Evolutionary conservation across 2,329 filamentous ascomycete genomes (phyloP), one percentile per base, ranked within the genome.

Genomic region (Coniochaeta hoffmannii): DNA sequence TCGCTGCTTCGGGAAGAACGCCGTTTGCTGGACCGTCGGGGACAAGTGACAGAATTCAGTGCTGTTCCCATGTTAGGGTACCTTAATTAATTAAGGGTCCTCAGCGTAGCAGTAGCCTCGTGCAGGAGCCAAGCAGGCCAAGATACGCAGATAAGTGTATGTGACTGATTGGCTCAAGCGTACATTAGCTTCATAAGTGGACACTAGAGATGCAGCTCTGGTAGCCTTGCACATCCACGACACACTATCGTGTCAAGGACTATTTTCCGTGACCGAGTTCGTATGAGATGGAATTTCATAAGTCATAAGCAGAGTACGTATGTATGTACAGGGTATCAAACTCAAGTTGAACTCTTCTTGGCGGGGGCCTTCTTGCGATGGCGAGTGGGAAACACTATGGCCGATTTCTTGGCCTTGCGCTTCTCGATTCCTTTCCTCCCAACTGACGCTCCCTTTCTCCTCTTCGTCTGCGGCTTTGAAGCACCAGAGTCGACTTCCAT

Each of bases 331-430:
- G 19, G 41, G 41, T 46, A 28, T 46, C 41, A 46, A 46, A 26
- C 12, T 46, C 41, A 46, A 28, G 41, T n/a, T 46, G 41, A 26
- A 28, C 41, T 63, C 55, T 56, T 59, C 69, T 75, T 78, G 64
- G 73, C 76, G 60, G 70, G 70, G 54, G 70, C 73, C 60, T 74
- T 68, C 59, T 75, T 75, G 56, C 82, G 77, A 58, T 77, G 77
- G 65, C 79, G 83, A 64, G 77, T 83, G 54, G 76, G 75, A 59
- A 86, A 87, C 22, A 83, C 80, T 58, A 86, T 85, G 58, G 75
- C 75, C 38, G 76, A 73, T 61, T 77, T 81, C 68, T 78, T 82
- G 60, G 71, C 73, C 62, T 72, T 77, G 65, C 77, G 76, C 75
- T 85, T 86, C 68, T 78, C 74, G 54, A 83, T 73, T 62, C 78